phyloP scores from a whole-genome alignment of 495 filamentous ascomycete genomes.

The Aspergillus sclerotiicarbonarius region DNA sequence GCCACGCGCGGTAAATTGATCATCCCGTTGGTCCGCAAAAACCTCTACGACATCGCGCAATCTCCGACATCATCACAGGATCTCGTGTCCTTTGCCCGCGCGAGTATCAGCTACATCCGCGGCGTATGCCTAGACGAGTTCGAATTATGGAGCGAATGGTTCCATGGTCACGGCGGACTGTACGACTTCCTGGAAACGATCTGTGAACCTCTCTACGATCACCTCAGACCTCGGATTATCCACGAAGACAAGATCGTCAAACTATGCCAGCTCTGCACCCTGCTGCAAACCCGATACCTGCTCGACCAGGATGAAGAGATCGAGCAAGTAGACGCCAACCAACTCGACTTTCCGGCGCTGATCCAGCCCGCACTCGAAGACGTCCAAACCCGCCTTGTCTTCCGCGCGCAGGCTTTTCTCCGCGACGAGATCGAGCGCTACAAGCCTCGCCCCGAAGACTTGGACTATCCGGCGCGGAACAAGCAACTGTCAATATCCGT shows the following conservation, averaged over 20 bases:
- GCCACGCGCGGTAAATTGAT: constrained; percentile 58
- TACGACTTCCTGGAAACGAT: constrained; percentile 72
- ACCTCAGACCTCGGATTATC: constrained; percentile 66
- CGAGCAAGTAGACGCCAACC: constrained; percentile 49
- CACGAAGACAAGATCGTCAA: constrained; percentile 69
- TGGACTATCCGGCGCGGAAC: constrained; percentile 62
- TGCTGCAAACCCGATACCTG: constrained; percentile 82
- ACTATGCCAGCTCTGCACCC: constrained; percentile 76
- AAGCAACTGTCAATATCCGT: constrained; percentile 46
- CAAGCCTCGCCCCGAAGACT: constrained; percentile 64
- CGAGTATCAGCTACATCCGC: constrained; percentile 66
- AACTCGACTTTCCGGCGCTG: constrained; percentile 64
- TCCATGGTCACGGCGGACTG: constrained; percentile 64
- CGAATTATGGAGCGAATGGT: constrained; percentile 74
- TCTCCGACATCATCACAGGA: constrained; percentile 67
- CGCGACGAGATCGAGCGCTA: constrained; percentile 69
- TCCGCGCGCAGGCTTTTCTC: constrained; percentile 65
- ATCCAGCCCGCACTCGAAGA: constrained; percentile 70
- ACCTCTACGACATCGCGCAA: constrained; percentile 62
- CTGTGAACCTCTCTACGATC: constrained; percentile 73
- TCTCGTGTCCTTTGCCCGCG: constrained; percentile 65
- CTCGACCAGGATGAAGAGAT: constrained; percentile 69
- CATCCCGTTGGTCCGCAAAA: constrained; percentile 57
- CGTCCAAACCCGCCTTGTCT: constrained; percentile 72
- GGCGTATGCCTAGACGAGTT: constrained; percentile 72